These are phyloP conservation scores for Amanita rubescens DNA, from an alignment of 768 basidiomycete species.

Conservation along the genomic window DNA sequence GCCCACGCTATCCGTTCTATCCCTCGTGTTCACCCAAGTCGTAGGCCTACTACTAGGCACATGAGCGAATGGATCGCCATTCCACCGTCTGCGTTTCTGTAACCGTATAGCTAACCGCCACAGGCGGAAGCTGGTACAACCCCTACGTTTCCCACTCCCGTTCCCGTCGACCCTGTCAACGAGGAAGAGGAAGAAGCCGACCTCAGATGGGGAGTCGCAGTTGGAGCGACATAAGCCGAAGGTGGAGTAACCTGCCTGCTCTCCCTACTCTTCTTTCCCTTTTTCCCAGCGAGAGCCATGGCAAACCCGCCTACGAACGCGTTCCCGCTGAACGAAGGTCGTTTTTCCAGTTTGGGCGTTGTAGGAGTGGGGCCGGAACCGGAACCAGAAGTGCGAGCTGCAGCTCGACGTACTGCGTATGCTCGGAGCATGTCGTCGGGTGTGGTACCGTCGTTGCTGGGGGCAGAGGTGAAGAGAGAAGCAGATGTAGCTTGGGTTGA, in stretches of 20 bases:
- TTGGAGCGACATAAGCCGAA: not conserved
- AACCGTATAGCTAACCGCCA: not conserved
- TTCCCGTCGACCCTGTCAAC: too few relatives aligned
- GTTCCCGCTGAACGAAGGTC: not conserved
- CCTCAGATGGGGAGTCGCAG: too few relatives aligned
- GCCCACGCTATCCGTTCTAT: not conserved
- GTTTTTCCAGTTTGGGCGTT: not conserved
- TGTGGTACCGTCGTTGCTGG: too few relatives aligned
- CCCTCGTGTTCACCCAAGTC: not conserved
- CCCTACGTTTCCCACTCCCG: not conserved
- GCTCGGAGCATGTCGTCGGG: too few relatives aligned
- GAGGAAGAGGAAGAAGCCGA: not conserved
- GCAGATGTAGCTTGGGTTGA: too few relatives aligned
- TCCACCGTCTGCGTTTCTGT: not conserved
- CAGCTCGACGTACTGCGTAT: constrained; percentile 9
- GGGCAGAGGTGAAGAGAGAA: too few relatives aligned
- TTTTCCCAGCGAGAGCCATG: constrained; percentile 1
- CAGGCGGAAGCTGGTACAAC: not conserved
- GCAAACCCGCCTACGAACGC: not conserved
- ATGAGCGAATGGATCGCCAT: too few relatives aligned
- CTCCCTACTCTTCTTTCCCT: constrained; percentile 4
- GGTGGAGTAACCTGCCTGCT: not conserved
- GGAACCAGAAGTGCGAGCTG: too few relatives aligned
- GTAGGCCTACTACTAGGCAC: too few relatives aligned
- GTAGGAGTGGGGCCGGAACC: too few relatives aligned